phyloP scores from a whole-genome alignment of 2,329 filamentous ascomycete species.

The Aspergillus novoparasiticus region DNA sequence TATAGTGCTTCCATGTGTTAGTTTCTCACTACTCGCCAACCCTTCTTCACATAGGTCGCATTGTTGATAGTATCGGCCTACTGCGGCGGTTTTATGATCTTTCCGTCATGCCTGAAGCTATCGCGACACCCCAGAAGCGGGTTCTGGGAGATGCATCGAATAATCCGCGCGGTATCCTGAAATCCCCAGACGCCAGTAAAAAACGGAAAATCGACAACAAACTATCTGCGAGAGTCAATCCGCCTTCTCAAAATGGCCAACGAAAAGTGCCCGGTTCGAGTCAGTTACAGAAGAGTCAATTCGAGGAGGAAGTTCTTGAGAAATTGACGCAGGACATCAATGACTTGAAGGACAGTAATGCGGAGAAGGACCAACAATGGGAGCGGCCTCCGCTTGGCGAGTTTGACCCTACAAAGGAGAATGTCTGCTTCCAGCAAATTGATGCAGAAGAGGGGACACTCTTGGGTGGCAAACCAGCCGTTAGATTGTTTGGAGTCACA shows the following conservation, averaged over 20 bases:
- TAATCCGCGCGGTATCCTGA: conserved; percentile 62
- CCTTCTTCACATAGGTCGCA: not conserved
- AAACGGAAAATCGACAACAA: conserved; percentile 75
- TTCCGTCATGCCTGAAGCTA: conserved; percentile 43
- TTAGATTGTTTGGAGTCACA: conserved; percentile 94
- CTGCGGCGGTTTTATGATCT: conserved; percentile 18
- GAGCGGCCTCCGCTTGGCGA: conserved; percentile 64
- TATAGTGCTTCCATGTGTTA: not conserved
- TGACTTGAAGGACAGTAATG: conserved; percentile 80
- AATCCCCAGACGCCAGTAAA: conserved; percentile 65
- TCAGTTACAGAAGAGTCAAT: conserved; percentile 76
- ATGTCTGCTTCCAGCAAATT: conserved; percentile 90
- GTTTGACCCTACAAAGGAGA: conserved; percentile 67
- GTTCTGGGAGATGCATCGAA: conserved; percentile 70
- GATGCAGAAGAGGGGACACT: conserved; percentile 89
- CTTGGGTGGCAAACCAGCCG: conserved; percentile 71
- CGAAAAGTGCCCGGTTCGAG: conserved; percentile 64
- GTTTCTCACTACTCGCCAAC: not conserved
- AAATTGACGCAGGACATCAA: conserved; percentile 94
- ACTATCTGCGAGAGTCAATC: conserved; percentile 57
- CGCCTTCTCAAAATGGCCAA: conserved; percentile 61
- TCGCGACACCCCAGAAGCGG: conserved; percentile 66
- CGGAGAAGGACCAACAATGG: conserved; percentile 95
- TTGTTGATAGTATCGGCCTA: not conserved
- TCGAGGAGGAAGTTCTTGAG: conserved; percentile 91